A percentile compares a stretch with the other conserved stretches of the same genome.
phyloP scores from a whole-genome alignment of 1,284 basidiomycete genomes.

The Malassezia dermatis region DNA sequence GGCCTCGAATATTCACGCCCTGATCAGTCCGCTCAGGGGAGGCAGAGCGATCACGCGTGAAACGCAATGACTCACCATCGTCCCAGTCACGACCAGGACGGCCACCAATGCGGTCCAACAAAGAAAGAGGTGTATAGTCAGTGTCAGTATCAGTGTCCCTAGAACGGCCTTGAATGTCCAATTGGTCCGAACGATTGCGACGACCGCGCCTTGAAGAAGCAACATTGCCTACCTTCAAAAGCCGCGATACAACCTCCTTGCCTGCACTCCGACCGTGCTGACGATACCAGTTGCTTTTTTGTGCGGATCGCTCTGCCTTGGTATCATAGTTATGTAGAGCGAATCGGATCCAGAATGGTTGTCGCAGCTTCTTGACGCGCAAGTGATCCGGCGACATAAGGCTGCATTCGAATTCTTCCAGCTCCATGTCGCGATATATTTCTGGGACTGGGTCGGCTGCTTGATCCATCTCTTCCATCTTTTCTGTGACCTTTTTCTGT shows the following conservation, averaged over 20 bases:
- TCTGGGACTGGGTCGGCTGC: conserved; percentile 31
- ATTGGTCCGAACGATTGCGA: not conserved
- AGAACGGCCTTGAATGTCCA: not conserved
- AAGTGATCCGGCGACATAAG: conserved; percentile 13
- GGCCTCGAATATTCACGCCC: conserved; percentile 9
- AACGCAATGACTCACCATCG: not conserved
- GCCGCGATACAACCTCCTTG: conserved; percentile 38
- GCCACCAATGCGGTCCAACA: conserved; percentile 1
- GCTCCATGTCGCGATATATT: conserved; percentile 43
- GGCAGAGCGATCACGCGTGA: conserved; percentile 5
- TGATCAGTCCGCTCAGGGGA: conserved; percentile 1
- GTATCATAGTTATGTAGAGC: conserved; percentile 31
- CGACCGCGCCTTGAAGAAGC: not conserved
- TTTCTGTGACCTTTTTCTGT: conserved; percentile 8
- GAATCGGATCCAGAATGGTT: conserved; percentile 29
- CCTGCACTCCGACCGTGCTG: conserved; percentile 40
- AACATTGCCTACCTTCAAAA: conserved; percentile 32
- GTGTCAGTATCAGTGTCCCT: not conserved
- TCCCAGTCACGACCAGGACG: conserved; percentile 8
- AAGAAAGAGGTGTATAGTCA: conserved; percentile 4
- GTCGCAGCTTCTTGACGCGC: conserved; percentile 22
- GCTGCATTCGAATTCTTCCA: conserved; percentile 22
- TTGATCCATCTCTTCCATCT: not conserved
- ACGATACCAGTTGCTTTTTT: conserved; percentile 38
- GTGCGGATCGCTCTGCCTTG: conserved; percentile 28